These are phyloP conservation scores for Malassezia restricta DNA, from an alignment of 1,284 basidiomycete genomes.

Conservation along the genomic window DNA sequence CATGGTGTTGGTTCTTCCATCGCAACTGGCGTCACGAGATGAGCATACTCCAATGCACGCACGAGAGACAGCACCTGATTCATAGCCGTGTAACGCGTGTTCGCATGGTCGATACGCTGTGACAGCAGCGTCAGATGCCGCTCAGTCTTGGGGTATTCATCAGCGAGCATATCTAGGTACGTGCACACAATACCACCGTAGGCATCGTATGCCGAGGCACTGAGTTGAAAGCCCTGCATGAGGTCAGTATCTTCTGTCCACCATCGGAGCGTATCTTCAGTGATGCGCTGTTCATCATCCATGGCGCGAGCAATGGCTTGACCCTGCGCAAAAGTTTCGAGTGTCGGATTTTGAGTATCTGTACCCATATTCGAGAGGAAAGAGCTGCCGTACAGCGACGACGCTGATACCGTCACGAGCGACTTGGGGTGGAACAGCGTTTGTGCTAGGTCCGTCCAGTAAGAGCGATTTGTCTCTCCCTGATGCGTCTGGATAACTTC, in stretches of 20 bases:
- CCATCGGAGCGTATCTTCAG: constrained; percentile 35
- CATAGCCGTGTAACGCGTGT: constrained; percentile 13
- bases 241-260: constrained; percentile 37
- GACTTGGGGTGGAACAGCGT: constrained; percentile 30
- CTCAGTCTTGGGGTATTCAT: constrained; percentile 34
- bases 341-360: constrained; percentile 8
- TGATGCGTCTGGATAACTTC: constrained; percentile 1
- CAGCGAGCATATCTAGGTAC: constrained; percentile 25
- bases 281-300: constrained; percentile 25
- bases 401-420: constrained; percentile 22
- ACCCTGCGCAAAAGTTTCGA: constrained; percentile 29
- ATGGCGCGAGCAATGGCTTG: constrained; percentile 17
- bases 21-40: constrained; percentile 22
- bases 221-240: constrained; percentile 33
- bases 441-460: constrained; percentile 38
- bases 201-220: constrained; percentile 26
- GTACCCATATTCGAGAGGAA: constrained; percentile 3
- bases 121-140: constrained; percentile 21
- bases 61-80: constrained; percentile 27
- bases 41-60: constrained; percentile 20
- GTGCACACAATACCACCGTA: constrained; percentile 26
- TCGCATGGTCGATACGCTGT: not conserved
- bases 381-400: constrained; percentile 6
- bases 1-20: not conserved
- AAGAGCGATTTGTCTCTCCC: constrained; percentile 7